Evolutionary conservation across 805 yeast genomes (phyloP).

Genomic region (Ogataea parapolymorpha): DNA sequence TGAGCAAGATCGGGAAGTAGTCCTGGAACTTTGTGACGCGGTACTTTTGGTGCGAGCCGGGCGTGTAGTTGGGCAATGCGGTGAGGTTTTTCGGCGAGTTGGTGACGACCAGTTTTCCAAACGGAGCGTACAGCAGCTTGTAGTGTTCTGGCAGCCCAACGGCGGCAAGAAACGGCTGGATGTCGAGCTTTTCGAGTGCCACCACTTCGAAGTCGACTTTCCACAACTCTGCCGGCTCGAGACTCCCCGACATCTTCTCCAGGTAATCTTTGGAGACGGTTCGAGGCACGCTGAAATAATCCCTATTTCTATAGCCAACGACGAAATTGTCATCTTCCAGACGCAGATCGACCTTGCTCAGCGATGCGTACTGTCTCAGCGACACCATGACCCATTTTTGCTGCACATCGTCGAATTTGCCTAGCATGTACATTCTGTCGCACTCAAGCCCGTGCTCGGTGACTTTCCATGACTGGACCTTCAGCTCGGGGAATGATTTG

Average conservation of each 20-base stretch:
- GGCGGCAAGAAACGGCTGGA: constrained; percentile 12
- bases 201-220: constrained; percentile 21
- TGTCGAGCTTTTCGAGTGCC: constrained; percentile 14
- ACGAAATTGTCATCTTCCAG: constrained; percentile 13
- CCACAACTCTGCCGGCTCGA: constrained; percentile 22
- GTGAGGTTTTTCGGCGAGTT: constrained; percentile 20
- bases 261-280: constrained; percentile 10
- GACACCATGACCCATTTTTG: constrained; percentile 18
- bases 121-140: constrained; percentile 19
- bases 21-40: constrained; percentile 27
- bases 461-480: constrained; percentile 20
- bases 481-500: constrained; percentile 25
- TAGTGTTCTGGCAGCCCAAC: constrained; percentile 15
- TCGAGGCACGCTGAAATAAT: constrained; percentile 17
- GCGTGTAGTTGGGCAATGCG: constrained; percentile 1
- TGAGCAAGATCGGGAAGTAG: constrained; percentile 25
- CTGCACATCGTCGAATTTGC: constrained; percentile 12
- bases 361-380: constrained; percentile 21
- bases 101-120: constrained; percentile 25
- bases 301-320: constrained; percentile 8
- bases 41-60: constrained; percentile 11
- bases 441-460: constrained; percentile 24
- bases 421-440: constrained; percentile 31
- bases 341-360: constrained; percentile 13
- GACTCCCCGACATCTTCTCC: constrained; percentile 1